phyloP scores from a whole-genome alignment of 495 filamentous ascomycete genomes.

The Amphirosellinia nigrospora region DNA sequence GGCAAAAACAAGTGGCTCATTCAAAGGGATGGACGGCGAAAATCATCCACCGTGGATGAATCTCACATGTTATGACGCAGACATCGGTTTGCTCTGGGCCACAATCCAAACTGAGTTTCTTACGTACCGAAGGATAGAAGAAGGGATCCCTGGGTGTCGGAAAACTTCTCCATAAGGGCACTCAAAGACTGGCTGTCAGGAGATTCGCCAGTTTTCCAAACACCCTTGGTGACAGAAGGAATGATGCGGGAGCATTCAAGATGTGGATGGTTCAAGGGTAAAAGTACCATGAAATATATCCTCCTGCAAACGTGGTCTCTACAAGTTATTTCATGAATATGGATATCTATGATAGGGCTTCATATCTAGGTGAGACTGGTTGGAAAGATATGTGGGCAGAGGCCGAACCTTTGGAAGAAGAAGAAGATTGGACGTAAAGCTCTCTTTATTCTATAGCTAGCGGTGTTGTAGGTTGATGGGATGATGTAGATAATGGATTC shows the following conservation, averaged over 20 bases:
- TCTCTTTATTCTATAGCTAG: too few relatives aligned
- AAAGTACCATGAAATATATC: background rate
- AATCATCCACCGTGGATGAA: background rate
- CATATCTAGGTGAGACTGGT: background rate
- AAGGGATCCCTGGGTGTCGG: background rate
- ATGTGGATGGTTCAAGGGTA: background rate
- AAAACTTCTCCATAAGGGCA: background rate
- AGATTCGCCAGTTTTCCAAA: background rate
- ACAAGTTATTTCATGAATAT: background rate
- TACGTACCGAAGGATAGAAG: background rate
- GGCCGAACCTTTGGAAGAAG: background rate
- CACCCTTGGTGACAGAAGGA: background rate
- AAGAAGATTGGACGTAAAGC: background rate
- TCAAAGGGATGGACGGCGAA: rapidly evolving
- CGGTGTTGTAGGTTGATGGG: background rate
- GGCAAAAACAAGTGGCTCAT: background rate
- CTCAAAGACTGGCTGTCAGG: background rate
- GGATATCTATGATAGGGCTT: background rate
- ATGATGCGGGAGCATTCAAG: background rate
- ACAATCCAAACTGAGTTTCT: background rate
- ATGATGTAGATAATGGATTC: background rate
- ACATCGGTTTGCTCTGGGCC: background rate
- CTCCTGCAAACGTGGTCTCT: background rate
- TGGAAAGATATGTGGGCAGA: background rate
- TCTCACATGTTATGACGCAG: background rate